Percentiles rank a stretch among this genome's conserved stretches.
phyloP scores from a whole-genome alignment of 345 rosid species.

The Brassica juncea region DNA sequence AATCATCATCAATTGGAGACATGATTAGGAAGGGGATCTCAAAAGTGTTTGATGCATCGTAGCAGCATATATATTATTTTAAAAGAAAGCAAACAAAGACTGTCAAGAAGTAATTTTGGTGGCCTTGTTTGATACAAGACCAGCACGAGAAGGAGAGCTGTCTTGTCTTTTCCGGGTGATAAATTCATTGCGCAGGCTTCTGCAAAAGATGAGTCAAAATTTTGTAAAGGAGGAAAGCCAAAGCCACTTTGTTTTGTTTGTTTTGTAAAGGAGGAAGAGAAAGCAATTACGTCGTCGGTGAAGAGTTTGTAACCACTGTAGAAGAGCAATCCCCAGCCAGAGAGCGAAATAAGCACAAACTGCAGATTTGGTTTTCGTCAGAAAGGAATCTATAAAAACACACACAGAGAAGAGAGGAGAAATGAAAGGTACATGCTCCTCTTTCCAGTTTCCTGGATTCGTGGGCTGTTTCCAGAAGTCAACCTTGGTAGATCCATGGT shows the following conservation, averaged over 20 bases:
- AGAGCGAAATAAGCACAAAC: slow-evolving; percentile 67
- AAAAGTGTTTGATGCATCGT: slow-evolving; percentile 29
- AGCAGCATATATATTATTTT: slow-evolving; percentile 19
- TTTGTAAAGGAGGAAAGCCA: neutral
- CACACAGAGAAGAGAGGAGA: neutral
- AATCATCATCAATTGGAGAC: slow-evolving; percentile 26
- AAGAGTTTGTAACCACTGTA: slow-evolving; percentile 57
- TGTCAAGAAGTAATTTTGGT: slow-evolving; percentile 3
- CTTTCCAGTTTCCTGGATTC: slow-evolving; percentile 92
- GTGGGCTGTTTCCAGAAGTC: slow-evolving; percentile 83
- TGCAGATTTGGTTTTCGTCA: slow-evolving; percentile 32
- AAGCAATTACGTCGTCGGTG: slow-evolving; percentile 37
- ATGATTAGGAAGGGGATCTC: neutral
- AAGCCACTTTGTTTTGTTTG: neutral
- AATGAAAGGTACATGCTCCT: slow-evolving; percentile 70
- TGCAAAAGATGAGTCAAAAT: slow-evolving; percentile 19
- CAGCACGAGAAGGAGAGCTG: slow-evolving; percentile 25
- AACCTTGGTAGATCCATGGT: slow-evolving; percentile 78
- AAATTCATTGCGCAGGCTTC: slow-evolving; percentile 35
- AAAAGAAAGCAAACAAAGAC: slow-evolving; percentile 1
- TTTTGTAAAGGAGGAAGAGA: neutral
- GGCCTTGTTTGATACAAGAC: slow-evolving; percentile 21
- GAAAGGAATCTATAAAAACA: neutral
- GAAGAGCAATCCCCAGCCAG: slow-evolving; percentile 68
- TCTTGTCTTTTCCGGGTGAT: neutral